A percentile compares a stretch with the other conserved stretches of the same genome.
These are phyloP conservation scores for Coemansia sp. DNA, from an alignment of 192 early-diverging fungal genomes.

Conservation along the genomic window DNA sequence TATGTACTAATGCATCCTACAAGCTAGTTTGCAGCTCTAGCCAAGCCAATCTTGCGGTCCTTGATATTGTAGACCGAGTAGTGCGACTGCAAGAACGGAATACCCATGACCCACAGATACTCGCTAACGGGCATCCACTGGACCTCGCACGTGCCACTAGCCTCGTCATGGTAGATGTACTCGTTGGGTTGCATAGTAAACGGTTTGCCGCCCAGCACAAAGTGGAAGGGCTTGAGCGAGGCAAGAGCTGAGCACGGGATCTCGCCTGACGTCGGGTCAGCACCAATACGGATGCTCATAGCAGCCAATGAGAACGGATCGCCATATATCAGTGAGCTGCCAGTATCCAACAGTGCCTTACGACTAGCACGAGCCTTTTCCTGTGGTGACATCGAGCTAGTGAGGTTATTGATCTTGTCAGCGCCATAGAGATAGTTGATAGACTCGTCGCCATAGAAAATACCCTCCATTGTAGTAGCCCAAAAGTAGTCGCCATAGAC, in stretches of 20 bases:
- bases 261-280: slow-evolving; percentile 39
- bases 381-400: slow-evolving; percentile 12
- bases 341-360: slow-evolving; percentile 53
- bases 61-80: slow-evolving; percentile 58
- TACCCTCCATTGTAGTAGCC: slow-evolving; percentile 56
- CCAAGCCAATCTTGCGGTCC: slow-evolving; percentile 45
- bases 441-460: slow-evolving; percentile 53
- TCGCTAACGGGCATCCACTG: slow-evolving; percentile 59
- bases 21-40: slow-evolving; percentile 24
- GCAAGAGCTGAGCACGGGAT: slow-evolving; percentile 34
- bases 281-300: slow-evolving; percentile 52
- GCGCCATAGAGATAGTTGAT: slow-evolving; percentile 51
- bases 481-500: slow-evolving; percentile 63
- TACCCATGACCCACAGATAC: slow-evolving; percentile 55
- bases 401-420: slow-evolving; percentile 35
- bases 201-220: slow-evolving; percentile 49
- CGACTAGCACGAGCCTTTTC: slow-evolving; percentile 49
- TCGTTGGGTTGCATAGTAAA: slow-evolving; percentile 47
- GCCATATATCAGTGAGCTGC: slow-evolving; percentile 54
- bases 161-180: slow-evolving; percentile 53
- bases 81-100: slow-evolving; percentile 53
- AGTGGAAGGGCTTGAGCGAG: slow-evolving; percentile 49
- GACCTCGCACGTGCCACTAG: slow-evolving; percentile 44
- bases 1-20: not conserved
- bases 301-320: slow-evolving; percentile 43